Percentiles rank a stretch among this genome's conserved stretches.
Evolutionary conservation across 2,329 filamentous ascomycete species (phyloP).

Genomic region (Aspergillus aculeatus): DNA sequence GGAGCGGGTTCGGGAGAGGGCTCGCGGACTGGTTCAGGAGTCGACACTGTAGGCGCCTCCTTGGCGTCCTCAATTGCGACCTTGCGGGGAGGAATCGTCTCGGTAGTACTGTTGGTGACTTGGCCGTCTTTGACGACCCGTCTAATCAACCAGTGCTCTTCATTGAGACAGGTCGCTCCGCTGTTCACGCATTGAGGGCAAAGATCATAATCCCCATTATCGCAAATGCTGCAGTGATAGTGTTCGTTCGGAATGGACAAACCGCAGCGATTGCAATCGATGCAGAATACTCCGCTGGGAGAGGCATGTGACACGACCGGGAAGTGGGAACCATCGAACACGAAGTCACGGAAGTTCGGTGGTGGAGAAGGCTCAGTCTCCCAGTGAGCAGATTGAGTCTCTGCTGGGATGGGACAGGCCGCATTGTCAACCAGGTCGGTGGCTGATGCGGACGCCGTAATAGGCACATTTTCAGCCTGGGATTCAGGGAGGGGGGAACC

Average conservation of each 20-base stretch:
- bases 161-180: constrained; percentile 73
- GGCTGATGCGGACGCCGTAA: constrained; percentile 11
- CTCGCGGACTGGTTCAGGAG: constrained; percentile 19
- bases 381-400: constrained; percentile 11
- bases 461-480: constrained; percentile 14
- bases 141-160: constrained; percentile 92
- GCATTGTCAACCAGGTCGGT: constrained; percentile 9
- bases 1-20: not conserved
- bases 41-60: constrained; percentile 23
- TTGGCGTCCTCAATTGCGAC: constrained; percentile 36
- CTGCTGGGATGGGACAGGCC: constrained; percentile 7
- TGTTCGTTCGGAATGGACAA: constrained; percentile 74
- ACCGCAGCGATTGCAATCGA: constrained; percentile 93
- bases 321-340: constrained; percentile 29
- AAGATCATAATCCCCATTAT: constrained; percentile 90
- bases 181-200: constrained; percentile 75
- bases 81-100: constrained; percentile 68
- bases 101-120: constrained; percentile 81
- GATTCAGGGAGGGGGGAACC: constrained; percentile 28
- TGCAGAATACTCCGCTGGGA: constrained; percentile 62
- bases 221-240: constrained; percentile 92
- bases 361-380: constrained; percentile 10
- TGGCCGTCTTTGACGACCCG: constrained; percentile 74
- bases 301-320: constrained; percentile 36
- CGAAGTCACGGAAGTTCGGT: constrained; percentile 28